These are phyloP conservation scores for Primulina huaijiensis DNA, from an alignment of 257 asterid genomes.

Conservation along the genomic window DNA sequence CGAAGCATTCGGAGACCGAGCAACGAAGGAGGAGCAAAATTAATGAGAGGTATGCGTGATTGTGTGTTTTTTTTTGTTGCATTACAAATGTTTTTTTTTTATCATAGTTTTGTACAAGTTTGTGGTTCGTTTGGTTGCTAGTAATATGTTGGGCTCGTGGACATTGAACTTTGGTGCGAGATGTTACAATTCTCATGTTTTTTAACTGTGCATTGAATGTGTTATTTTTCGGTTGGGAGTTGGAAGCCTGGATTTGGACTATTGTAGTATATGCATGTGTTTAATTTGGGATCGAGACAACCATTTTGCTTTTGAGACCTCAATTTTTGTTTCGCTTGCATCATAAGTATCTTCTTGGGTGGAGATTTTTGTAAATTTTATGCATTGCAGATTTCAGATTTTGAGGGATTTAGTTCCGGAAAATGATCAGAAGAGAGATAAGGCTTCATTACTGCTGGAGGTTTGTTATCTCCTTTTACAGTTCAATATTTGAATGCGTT, in stretches of 20 bases:
- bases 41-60: constrained; percentile 60
- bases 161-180: not conserved
- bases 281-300: not conserved
- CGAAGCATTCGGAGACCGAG: constrained; percentile 91
- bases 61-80: not conserved
- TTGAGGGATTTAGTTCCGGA: constrained; percentile 73
- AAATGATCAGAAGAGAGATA: constrained; percentile 77
- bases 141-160: not conserved
- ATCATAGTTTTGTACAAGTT: not conserved
- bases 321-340: not conserved
- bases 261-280: not conserved
- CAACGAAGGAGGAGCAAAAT: constrained; percentile 82
- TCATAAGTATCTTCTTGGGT: not conserved
- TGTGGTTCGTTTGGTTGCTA: not conserved
- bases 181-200: not conserved
- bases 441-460: constrained; percentile 86
- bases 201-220: not conserved
- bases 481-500: not conserved
- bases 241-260: not conserved
- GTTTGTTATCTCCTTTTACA: constrained; percentile 34
- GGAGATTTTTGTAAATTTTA: constrained; percentile 20
- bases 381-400: constrained; percentile 59
- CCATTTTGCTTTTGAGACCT: not conserved
- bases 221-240: not conserved
- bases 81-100: not conserved